Conservation (phyloP, 2,329 filamentous ascomycete genomes). For the Fusarium odoratissimum region DNA sequence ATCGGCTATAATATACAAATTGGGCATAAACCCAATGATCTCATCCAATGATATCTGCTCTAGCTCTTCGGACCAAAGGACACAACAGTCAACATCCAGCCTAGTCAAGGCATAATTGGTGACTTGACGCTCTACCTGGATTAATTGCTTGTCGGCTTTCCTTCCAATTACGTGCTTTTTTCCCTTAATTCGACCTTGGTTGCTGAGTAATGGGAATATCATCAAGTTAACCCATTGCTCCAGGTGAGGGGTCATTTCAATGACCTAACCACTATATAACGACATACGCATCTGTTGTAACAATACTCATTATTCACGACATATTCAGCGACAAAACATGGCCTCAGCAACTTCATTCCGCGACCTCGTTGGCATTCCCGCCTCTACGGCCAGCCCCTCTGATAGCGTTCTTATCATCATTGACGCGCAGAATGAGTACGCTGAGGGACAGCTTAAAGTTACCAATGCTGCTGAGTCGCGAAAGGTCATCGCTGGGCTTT, state of each 20-base stretch:
- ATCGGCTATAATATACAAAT: background rate
- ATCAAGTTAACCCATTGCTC: background rate
- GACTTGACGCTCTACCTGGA: background rate
- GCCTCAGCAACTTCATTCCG: constrained; percentile 17
- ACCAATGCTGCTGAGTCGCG: constrained; percentile 64
- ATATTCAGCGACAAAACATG: background rate
- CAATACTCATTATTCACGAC: no score
- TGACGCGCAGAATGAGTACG: constrained; percentile 78
- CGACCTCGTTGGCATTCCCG: constrained; percentile 59
- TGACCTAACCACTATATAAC: background rate
- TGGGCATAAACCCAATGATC: background rate
- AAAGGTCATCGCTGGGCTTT: constrained; percentile 65
- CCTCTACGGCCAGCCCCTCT: constrained; percentile 65
- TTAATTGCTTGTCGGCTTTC: accelerated
- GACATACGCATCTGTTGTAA: no score
- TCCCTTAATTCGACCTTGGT: background rate
- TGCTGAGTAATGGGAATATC: constrained; percentile 13
- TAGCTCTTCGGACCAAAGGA: constrained; percentile 13
- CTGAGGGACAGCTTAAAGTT: constrained; percentile 67
- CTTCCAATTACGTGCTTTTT: constrained; percentile 1
- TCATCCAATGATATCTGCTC: background rate
- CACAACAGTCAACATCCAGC: background rate
- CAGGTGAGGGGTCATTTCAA: background rate
- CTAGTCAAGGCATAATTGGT: background rate
- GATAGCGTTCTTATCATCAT: constrained; percentile 75